Conservation (phyloP, 2,329 filamentous ascomycete species). For the Fulvia fulva region DNA sequence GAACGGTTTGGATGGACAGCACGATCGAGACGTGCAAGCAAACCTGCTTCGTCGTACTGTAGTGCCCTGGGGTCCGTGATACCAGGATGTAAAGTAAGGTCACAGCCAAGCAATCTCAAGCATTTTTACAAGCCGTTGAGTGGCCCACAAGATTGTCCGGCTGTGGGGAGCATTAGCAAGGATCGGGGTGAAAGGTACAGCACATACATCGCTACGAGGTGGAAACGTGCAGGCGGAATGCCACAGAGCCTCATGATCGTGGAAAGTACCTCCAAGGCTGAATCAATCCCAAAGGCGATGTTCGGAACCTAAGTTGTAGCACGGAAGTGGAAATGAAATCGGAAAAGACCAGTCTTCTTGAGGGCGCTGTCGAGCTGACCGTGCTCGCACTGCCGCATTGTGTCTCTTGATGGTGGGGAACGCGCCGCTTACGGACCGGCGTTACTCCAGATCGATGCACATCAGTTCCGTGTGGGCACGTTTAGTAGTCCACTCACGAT, state of each 20-base stretch:
- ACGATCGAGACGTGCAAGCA: not conserved
- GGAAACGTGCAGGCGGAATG: not conserved
- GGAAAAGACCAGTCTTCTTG: too few species aligned
- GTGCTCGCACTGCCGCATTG: not conserved
- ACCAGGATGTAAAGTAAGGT: not conserved
- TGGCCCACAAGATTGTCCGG: too few species aligned
- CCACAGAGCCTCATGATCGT: not conserved
- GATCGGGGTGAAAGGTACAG: not conserved
- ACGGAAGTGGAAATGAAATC: too few species aligned
- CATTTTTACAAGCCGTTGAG: not conserved
- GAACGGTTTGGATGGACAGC: not conserved
- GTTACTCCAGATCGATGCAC: not conserved
- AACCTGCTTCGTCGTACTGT: not conserved
- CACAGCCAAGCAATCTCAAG: not conserved
- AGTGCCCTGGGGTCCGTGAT: not conserved
- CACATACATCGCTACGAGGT: not conserved
- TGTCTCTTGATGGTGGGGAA: not conserved
- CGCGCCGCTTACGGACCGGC: not conserved
- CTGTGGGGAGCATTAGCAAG: not conserved
- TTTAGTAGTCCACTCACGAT: not conserved
- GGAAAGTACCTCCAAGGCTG: not conserved
- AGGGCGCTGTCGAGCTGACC: too few species aligned
- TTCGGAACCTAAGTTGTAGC: too few species aligned
- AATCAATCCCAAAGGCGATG: too few species aligned
- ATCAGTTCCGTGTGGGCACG: not conserved